Base-by-base conservation (phyloP, 2,329 filamentous ascomycete species). In the Periconia sp. region DNA sequence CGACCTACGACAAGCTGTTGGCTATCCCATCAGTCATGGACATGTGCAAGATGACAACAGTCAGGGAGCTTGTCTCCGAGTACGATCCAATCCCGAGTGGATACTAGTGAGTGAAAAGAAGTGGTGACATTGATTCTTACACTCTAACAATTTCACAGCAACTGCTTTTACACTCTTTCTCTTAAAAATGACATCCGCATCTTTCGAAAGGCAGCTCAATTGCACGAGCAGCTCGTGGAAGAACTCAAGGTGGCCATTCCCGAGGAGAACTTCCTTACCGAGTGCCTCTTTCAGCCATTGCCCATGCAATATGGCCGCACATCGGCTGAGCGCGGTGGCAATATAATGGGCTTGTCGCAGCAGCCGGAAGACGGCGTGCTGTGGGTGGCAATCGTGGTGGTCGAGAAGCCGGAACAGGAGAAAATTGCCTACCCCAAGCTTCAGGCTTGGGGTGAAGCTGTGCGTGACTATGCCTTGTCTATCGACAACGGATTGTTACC, bases 191-290 rank as follows among this genome's bases (percentile, higher is more conserved):
- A 73, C 37, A 53, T 62, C 53, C 68, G 57, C 13, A 62, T 77
- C 14, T 69, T 77, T 58, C 61, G 61, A 19, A 65, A 73, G 43
- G 73, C 73, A 8, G 68, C 74, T 41, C 70, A 70, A 50, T 71
- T 77, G 50, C 77, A 79, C 60, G 61, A 69, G 42, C 68, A 71
- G 13, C 70, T 78, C 53, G 66, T 76, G 42, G 64, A 63, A 27
- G 67, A 62, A 37, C 53, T 73, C 48, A 70, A 70, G 41, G 61
- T 55, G 10, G 54, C 59, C 41, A 61, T 65, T 1, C 62, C 63
- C 1, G 62, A 63, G 35, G 65, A 64, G 18, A 65, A 74, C 45
- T 74, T 72, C 59, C 49, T 64, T 15, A 70, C 68, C 15, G 64
- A 74, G 8, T 60, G 57, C 13, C 63, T 70, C 7, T 71, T 74